Evolutionary conservation across 2,329 filamentous ascomycete species (phyloP).

Genomic region (Trichoderma sp.): DNA sequence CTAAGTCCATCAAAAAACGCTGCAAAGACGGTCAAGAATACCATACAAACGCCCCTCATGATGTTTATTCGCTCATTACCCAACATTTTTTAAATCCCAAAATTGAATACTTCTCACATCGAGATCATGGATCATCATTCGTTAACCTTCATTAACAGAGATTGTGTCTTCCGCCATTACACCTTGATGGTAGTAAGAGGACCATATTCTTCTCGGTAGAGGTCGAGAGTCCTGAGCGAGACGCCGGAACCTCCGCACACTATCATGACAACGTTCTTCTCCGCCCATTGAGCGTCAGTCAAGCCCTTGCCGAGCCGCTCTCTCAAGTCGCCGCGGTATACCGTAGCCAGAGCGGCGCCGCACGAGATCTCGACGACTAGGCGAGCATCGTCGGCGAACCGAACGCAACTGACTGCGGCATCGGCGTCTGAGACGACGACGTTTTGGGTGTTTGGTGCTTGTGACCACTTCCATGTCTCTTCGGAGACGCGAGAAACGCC

Average conservation of each 20-base stretch:
- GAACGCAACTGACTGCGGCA: constrained; percentile 72
- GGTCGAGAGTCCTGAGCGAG: constrained; percentile 57
- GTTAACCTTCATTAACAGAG: background rate
- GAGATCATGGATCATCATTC: background rate
- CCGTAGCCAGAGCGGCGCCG: constrained; percentile 72
- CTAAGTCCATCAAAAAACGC: background rate
- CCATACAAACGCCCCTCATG: background rate
- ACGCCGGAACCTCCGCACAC: constrained; percentile 79
- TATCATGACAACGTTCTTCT: constrained; percentile 75
- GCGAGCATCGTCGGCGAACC: constrained; percentile 77
- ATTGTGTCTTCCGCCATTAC: constrained; percentile 11
- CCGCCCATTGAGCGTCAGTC: constrained; percentile 56
- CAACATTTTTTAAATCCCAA: background rate
- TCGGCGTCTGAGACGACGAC: constrained; percentile 54
- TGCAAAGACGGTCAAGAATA: background rate
- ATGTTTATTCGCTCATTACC: background rate
- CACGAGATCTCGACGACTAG: constrained; percentile 82
- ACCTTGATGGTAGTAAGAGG: constrained; percentile 34
- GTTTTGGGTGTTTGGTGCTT: constrained; percentile 40
- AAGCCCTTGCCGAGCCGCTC: constrained; percentile 54
- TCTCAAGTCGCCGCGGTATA: constrained; percentile 63
- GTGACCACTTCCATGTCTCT: constrained; percentile 64
- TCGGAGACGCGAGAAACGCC: constrained; percentile 71
- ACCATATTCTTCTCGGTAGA: constrained; percentile 52
- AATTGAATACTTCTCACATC: background rate